phyloP scores from a whole-genome alignment of 75 land plant species.

The Azolla pinnata region DNA sequence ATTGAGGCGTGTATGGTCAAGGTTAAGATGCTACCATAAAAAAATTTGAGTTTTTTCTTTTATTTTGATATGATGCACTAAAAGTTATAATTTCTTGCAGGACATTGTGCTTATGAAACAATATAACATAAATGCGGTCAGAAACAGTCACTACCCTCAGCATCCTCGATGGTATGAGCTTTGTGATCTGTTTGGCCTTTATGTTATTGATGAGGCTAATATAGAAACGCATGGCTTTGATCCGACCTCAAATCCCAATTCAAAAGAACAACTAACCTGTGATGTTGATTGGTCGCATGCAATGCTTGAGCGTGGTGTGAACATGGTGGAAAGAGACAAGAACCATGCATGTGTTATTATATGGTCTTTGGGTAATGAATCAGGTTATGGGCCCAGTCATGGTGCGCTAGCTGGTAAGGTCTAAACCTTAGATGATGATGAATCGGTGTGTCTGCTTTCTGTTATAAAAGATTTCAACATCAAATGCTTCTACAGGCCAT shows the following conservation, averaged over 20 bases:
- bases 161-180: slow-evolving; percentile 97
- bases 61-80: too few relatives aligned
- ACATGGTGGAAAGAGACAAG: slow-evolving; percentile 97
- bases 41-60: not conserved
- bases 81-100: too few relatives aligned
- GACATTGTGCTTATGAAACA: slow-evolving; percentile 97
- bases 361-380: slow-evolving; percentile 97
- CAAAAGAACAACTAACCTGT: slow-evolving; percentile 54
- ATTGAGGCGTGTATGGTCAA: slow-evolving; percentile 90
- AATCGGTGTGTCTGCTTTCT: too few relatives aligned
- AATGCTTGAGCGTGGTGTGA: slow-evolving; percentile 80
- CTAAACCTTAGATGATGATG: too few relatives aligned
- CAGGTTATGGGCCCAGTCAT: slow-evolving; percentile 91
- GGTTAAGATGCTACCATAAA: slow-evolving; percentile 24
- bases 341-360: slow-evolving; percentile 88
- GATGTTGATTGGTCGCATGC: slow-evolving; percentile 74
- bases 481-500: too few relatives aligned
- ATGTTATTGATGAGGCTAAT: slow-evolving; percentile 97
- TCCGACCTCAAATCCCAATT: slow-evolving; percentile 29
- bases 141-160: slow-evolving; percentile 97
- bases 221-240: slow-evolving; percentile 96
- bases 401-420: slow-evolving; percentile 82
- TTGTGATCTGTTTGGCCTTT: slow-evolving; percentile 90
- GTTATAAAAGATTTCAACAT: too few relatives aligned
- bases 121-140: slow-evolving; percentile 90